Percentiles rank a stretch among this genome's conserved stretches.
Conservation (phyloP, 2,329 filamentous ascomycete species). For the Cladosporium cucumerinum region DNA sequence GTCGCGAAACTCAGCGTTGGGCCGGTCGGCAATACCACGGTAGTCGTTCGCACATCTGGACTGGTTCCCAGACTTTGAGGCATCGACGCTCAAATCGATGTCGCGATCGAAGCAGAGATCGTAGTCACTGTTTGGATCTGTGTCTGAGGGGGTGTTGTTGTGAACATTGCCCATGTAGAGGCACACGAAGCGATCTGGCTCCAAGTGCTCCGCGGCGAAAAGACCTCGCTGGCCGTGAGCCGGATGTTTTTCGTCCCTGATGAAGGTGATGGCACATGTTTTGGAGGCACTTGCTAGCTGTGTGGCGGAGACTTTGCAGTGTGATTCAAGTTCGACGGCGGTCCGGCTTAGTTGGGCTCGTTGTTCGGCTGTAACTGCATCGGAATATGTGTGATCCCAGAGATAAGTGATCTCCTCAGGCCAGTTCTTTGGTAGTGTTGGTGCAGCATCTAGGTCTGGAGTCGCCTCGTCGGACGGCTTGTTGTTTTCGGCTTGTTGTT, state of each 20-base stretch:
- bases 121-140: conserved; percentile 47
- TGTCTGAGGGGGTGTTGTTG: conserved; percentile 41
- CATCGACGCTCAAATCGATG: conserved; percentile 48
- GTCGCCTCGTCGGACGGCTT: neutral
- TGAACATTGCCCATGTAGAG: conserved; percentile 51
- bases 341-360: conserved; percentile 28
- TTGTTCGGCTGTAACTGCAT: conserved; percentile 24
- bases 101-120: conserved; percentile 52
- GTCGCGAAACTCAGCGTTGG: conserved; percentile 40
- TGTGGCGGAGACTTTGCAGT: conserved; percentile 23
- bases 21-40: conserved; percentile 43
- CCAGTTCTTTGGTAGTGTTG: conserved; percentile 12
- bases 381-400: conserved; percentile 32
- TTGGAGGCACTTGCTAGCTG: conserved; percentile 33
- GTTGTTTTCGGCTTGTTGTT: neutral
- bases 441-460: neutral
- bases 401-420: conserved; percentile 26
- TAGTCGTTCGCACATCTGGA: conserved; percentile 55
- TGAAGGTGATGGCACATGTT: conserved; percentile 42
- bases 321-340: conserved; percentile 24
- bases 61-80: conserved; percentile 49
- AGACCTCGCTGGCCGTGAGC: conserved; percentile 49
- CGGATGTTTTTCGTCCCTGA: conserved; percentile 44
- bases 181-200: conserved; percentile 47
- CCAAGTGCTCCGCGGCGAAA: conserved; percentile 44